Percentiles rank a stretch among this genome's conserved stretches.
Conservation (phyloP, 257 asterid species). For the Rehmannia glutinosa region DNA sequence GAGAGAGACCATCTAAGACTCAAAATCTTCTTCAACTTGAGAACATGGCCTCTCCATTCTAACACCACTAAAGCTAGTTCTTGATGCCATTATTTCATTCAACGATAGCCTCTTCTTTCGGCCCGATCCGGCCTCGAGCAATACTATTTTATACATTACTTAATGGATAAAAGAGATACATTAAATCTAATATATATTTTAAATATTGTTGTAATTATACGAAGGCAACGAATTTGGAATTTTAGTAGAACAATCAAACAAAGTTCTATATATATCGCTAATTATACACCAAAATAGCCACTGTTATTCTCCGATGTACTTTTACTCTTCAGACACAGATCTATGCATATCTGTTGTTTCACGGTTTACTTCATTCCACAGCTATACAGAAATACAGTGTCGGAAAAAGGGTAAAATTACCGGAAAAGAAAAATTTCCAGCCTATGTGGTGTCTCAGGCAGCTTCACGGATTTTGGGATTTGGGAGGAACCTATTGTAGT, state of each 20-base stretch:
- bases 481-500: conserved; percentile 73
- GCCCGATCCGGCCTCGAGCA: conserved; percentile 48
- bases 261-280: too few species aligned
- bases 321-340: too few species aligned
- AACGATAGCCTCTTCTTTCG: conserved; percentile 53
- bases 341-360: not conserved
- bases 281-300: not conserved
- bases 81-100: conserved; percentile 56
- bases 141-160: too few species aligned
- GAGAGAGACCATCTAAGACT: conserved; percentile 1
- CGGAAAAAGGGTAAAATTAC: not conserved
- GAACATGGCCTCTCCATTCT: conserved; percentile 58
- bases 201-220: too few species aligned
- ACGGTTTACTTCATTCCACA: not conserved
- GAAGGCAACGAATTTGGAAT: too few species aligned
- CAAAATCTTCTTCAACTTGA: conserved; percentile 46
- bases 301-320: not conserved
- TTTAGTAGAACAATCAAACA: too few species aligned
- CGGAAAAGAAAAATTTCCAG: not conserved
- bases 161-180: too few species aligned
- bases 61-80: conserved; percentile 72
- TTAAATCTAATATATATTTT: too few species aligned
- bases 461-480: conserved; percentile 58
- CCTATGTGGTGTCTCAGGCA: conserved; percentile 26
- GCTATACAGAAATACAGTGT: not conserved